phyloP scores from a whole-genome alignment of 345 rosid genomes.

The Hypericum perforatum region DNA sequence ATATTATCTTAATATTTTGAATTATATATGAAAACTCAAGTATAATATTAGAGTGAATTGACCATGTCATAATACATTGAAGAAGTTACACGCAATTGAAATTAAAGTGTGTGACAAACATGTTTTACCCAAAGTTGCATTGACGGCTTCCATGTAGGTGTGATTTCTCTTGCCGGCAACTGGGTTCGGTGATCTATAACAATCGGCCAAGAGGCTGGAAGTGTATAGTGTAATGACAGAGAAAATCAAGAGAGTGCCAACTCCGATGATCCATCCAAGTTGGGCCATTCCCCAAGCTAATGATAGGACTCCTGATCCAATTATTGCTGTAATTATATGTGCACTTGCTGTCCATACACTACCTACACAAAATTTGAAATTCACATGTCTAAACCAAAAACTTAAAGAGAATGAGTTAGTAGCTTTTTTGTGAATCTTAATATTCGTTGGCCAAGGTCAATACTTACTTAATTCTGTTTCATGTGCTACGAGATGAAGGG shows the following conservation, averaged over 20 bases:
- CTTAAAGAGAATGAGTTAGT: too few species aligned
- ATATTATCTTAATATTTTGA: too few species aligned
- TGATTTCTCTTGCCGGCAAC: slow-evolving; percentile 1
- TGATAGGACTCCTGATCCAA: not conserved
- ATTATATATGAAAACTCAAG: too few species aligned
- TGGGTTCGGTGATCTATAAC: not conserved
- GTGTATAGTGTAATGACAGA: not conserved
- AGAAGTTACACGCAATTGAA: too few species aligned
- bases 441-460: too few species aligned
- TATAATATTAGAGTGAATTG: too few species aligned
- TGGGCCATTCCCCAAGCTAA: slow-evolving; percentile 4
- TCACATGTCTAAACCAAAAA: too few species aligned
- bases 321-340: slow-evolving; percentile 1
- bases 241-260: not conserved
- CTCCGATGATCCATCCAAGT: not conserved
- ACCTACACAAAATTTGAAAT: not conserved
- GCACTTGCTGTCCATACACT: slow-evolving; percentile 4
- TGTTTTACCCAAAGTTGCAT: not conserved
- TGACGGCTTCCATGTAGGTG: slow-evolving; percentile 5
- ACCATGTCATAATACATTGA: too few species aligned
- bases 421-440: too few species aligned
- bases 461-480: too few species aligned
- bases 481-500: too few species aligned
- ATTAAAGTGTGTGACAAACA: too few species aligned
- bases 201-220: slow-evolving; percentile 2